Evolutionary conservation across 2,329 filamentous ascomycete genomes (phyloP).

Genomic region (Alternaria arborescens): DNA sequence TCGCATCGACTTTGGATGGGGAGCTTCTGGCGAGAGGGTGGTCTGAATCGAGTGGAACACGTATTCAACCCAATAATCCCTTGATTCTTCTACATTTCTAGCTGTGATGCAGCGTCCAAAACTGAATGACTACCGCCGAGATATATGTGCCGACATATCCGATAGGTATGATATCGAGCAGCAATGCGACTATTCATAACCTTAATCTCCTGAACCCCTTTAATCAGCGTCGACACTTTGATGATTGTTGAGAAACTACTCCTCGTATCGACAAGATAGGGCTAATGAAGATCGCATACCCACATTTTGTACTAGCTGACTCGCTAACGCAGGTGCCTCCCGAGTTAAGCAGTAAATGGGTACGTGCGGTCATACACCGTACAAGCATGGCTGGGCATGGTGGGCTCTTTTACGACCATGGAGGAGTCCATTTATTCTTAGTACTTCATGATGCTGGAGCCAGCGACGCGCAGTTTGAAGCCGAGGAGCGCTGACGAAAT

Average conservation of each 20-base stretch:
- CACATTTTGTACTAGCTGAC: neutral
- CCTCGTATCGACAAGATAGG: conserved; percentile 1
- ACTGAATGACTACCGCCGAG: too few species aligned
- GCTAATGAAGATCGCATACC: conserved; percentile 1
- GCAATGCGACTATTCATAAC: neutral
- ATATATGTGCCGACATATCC: neutral
- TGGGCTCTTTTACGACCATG: neutral
- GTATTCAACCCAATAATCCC: neutral
- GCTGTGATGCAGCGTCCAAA: neutral
- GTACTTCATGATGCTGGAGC: neutral
- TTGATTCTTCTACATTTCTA: neutral
- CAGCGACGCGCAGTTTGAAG: neutral
- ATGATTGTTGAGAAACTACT: conserved; percentile 1
- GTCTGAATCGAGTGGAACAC: neutral
- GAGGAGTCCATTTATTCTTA: neutral
- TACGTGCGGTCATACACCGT: neutral
- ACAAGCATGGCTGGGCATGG: neutral
- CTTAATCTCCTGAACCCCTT: neutral
- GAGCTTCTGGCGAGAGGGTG: conserved; percentile 10
- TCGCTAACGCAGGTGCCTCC: conserved; percentile 1
- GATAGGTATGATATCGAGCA: neutral
- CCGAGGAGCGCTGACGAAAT: neutral
- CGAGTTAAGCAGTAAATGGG: neutral
- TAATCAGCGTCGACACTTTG: neutral
- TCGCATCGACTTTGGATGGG: conserved; percentile 50